Conservation (phyloP, 768 basidiomycete species). For the Astraeus odoratus region DNA sequence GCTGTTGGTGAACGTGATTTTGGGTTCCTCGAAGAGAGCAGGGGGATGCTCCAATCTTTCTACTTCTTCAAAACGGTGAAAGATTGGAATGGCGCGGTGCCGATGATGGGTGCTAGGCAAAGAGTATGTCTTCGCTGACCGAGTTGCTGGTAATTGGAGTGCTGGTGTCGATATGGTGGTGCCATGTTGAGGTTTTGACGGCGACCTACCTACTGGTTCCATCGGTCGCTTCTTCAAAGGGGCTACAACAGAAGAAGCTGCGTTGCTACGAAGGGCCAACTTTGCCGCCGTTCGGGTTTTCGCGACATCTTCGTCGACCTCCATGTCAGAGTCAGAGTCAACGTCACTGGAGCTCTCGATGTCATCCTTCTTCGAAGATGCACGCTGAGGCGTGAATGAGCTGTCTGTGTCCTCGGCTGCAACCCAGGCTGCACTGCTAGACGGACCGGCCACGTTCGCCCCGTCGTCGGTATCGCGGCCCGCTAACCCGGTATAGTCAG, state of each 20-base stretch:
- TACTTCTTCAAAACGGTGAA: conserved; percentile 39
- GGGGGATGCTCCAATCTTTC: conserved; percentile 55
- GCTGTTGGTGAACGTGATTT: conserved; percentile 44
- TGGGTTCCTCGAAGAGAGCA: conserved; percentile 38
- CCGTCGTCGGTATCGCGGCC: conserved; percentile 33
- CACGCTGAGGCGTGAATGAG: conserved; percentile 43
- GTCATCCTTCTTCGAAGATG: background rate
- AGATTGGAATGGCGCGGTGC: conserved; percentile 61
- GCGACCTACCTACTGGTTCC: too few relatives aligned
- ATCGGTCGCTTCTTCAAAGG: too few relatives aligned
- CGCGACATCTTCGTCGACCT: background rate
- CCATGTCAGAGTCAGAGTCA: background rate
- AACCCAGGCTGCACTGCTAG: too few relatives aligned
- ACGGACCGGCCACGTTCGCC: too few relatives aligned
- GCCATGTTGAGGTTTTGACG: conserved; percentile 1
- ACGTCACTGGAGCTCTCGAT: background rate
- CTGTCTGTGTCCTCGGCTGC: conserved; percentile 36
- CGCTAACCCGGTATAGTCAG: conserved; percentile 41
- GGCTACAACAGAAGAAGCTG: too few relatives aligned
- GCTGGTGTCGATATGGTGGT: conserved; percentile 7
- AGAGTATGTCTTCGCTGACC: conserved; percentile 40
- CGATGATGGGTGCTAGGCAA: conserved; percentile 67
- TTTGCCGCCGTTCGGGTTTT: background rate
- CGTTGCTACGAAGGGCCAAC: background rate
- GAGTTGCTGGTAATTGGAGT: conserved; percentile 5